A percentile compares a stretch with the other conserved stretches of the same genome.
Evolutionary conservation across 495 filamentous ascomycete species (phyloP).

Genomic region (Patellaria atrata): DNA sequence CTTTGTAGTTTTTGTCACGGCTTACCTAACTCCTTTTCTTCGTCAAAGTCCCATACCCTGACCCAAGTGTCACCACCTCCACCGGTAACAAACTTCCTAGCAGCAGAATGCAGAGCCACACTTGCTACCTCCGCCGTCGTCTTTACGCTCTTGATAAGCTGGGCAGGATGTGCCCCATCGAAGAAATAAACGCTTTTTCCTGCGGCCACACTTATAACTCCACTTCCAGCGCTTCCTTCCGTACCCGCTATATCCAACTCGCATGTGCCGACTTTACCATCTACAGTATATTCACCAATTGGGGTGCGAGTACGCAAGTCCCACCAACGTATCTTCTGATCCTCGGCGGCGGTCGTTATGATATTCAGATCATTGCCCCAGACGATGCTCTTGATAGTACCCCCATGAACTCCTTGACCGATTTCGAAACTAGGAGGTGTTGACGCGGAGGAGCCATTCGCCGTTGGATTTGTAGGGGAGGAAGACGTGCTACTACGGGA

Average conservation of each 20-base stretch:
- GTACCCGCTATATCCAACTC: slow-evolving; percentile 42
- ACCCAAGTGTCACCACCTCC: slow-evolving; percentile 79
- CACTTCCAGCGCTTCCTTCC: too few relatives aligned
- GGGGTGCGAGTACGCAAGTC: slow-evolving; percentile 62
- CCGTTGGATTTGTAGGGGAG: slow-evolving; percentile 21
- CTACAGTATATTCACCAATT: slow-evolving; percentile 55
- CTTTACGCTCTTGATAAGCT: slow-evolving; percentile 60
- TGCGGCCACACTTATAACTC: slow-evolving; percentile 50
- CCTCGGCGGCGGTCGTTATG: slow-evolving; percentile 77
- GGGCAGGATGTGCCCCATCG: slow-evolving; percentile 53
- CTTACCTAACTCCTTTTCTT: slow-evolving; percentile 59
- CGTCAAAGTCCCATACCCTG: slow-evolving; percentile 75
- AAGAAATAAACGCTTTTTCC: slow-evolving; percentile 91
- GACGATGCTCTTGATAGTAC: slow-evolving; percentile 84
- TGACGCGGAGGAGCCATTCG: slow-evolving; percentile 8
- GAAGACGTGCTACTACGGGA: slow-evolving; percentile 35
- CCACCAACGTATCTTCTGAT: slow-evolving; percentile 88
- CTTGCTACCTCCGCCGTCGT: slow-evolving; percentile 74
- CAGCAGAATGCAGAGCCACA: slow-evolving; percentile 70
- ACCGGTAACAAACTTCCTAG: slow-evolving; percentile 73
- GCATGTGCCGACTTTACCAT: slow-evolving; percentile 77
- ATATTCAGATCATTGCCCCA: slow-evolving; percentile 81
- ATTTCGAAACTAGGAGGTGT: slow-evolving; percentile 51
- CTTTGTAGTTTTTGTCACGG: slow-evolving; percentile 1
- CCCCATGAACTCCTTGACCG: slow-evolving; percentile 64